phyloP scores from a whole-genome alignment of 2,329 filamentous ascomycete species.

The Nemania sp. region DNA sequence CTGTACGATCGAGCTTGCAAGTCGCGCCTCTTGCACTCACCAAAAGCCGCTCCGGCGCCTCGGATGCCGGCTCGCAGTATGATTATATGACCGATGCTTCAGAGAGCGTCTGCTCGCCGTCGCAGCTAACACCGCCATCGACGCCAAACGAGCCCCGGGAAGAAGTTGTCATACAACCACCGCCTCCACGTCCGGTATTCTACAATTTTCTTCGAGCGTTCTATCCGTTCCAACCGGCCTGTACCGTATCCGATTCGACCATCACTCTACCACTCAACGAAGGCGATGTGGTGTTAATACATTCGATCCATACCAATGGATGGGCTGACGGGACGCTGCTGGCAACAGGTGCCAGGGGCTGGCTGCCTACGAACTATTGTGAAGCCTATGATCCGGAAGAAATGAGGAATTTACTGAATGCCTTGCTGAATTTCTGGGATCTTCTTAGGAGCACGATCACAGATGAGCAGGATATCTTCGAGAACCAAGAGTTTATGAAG shows the following conservation, averaged over 20 bases:
- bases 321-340: slow-evolving; percentile 97
- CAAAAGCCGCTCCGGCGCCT: slow-evolving; percentile 44
- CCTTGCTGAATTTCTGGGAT: slow-evolving; percentile 91
- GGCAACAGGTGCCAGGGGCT: slow-evolving; percentile 82
- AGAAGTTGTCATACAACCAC: slow-evolving; percentile 50
- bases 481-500: slow-evolving; percentile 91
- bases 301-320: slow-evolving; percentile 96
- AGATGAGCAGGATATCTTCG: slow-evolving; percentile 77
- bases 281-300: slow-evolving; percentile 89
- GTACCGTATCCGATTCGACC: slow-evolving; percentile 77
- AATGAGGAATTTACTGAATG: slow-evolving; percentile 82
- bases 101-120: slow-evolving; percentile 49
- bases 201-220: slow-evolving; percentile 95
- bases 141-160: slow-evolving; percentile 73
- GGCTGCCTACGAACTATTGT: slow-evolving; percentile 98
- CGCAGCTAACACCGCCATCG: slow-evolving; percentile 75
- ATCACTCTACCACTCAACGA: slow-evolving; percentile 87
- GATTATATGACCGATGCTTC: slow-evolving; percentile 34
- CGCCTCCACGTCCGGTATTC: slow-evolving; percentile 66
- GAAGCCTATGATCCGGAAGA: slow-evolving; percentile 89
- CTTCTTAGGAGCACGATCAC: slow-evolving; percentile 76
- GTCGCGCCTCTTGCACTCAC: slow-evolving; percentile 62
- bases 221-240: slow-evolving; percentile 84
- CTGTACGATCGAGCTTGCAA: slow-evolving; percentile 60
- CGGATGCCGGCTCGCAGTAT: slow-evolving; percentile 35